A percentile compares a stretch with the other conserved stretches of the same genome.
Conservation (phyloP, 1,139 yeast species). For the Nakaseomyces kungkrabaensis region DNA sequence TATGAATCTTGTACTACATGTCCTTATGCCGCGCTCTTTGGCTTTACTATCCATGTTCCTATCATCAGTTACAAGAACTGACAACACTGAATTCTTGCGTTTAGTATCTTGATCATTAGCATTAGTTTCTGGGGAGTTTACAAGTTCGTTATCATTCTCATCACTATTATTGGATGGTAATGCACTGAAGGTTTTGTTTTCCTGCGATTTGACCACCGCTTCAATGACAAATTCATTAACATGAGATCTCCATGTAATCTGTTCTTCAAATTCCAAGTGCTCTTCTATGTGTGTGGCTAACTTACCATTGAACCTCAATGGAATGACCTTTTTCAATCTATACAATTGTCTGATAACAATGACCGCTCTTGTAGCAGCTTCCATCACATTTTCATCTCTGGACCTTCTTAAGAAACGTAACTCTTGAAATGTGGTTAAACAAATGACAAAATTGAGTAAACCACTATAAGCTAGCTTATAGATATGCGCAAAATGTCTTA, state of each 20-base stretch:
- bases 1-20: slow-evolving; percentile 28
- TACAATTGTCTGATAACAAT: slow-evolving; percentile 64
- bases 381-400: slow-evolving; percentile 64
- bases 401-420: slow-evolving; percentile 63
- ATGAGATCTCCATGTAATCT: slow-evolving; percentile 34
- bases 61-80: slow-evolving; percentile 63
- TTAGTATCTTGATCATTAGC: background rate
- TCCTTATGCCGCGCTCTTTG: slow-evolving; percentile 43
- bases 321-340: slow-evolving; percentile 47
- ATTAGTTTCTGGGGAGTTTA: too few species aligned
- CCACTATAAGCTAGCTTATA: slow-evolving; percentile 58
- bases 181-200: slow-evolving; percentile 13
- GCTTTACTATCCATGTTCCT: slow-evolving; percentile 61
- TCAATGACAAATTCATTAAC: slow-evolving; percentile 35
- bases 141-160: too few species aligned
- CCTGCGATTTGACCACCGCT: slow-evolving; percentile 28
- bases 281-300: slow-evolving; percentile 54
- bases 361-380: slow-evolving; percentile 73
- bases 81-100: slow-evolving; percentile 38
- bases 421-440: slow-evolving; percentile 71
- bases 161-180: slow-evolving; percentile 1
- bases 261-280: slow-evolving; percentile 34
- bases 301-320: slow-evolving; percentile 53
- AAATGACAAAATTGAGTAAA: slow-evolving; percentile 50
- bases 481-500: slow-evolving; percentile 68